Evolutionary conservation across 108 stramenopile genomes (phyloP), one percentile per base, ranked within the genome.

Genomic region (Conticribra weissflogii): DNA sequence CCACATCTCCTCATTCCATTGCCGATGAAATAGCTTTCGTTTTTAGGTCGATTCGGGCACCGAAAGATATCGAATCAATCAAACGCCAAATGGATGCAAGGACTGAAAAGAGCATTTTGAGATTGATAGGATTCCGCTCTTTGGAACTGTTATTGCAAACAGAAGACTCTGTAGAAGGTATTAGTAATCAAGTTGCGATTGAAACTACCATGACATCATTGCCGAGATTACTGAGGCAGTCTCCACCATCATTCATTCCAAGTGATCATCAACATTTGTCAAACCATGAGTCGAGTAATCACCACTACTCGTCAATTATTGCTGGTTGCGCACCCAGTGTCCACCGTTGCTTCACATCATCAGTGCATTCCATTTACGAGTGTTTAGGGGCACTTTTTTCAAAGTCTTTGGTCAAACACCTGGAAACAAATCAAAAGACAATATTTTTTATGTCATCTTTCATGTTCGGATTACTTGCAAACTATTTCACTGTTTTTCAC

Each of bases 31-130:
- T 70, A 24, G 31, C 74, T 0, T 49, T 49, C n/a, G 52, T 83
- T 24, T 86, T 74, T 49, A 63, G 49, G 16, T 47, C 59, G 2
- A 66, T 84, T 15, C 59, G 60, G 2, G 60, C 76, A 14, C 21
- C 45, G 29, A 53, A 70, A 31, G 79, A 86, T 59, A 51, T 89
- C 23, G 45, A 55, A 4, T 68, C 74, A 17, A 48, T 89, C 3
- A 48, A 53, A 57, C 56, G 59, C 28, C 66, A 74, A 44, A 61
- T 85, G 66, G 33, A 45, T 21, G 27, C 68, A 29, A 59, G 75
- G 19, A 81, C 84, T 30, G 68, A 79, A 61, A 80, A 78, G 48
- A 71, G 76, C 19, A 58, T 87, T 31, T 55, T 89, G 55, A 67
- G 77, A 31, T 63, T 79, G 24, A 55, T 87, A 30, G 71, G 86